Percentiles rank a stretch among this genome's conserved stretches.
Conservation (phyloP, 148 eudicot genomes). For the Drosera capensis region DNA sequence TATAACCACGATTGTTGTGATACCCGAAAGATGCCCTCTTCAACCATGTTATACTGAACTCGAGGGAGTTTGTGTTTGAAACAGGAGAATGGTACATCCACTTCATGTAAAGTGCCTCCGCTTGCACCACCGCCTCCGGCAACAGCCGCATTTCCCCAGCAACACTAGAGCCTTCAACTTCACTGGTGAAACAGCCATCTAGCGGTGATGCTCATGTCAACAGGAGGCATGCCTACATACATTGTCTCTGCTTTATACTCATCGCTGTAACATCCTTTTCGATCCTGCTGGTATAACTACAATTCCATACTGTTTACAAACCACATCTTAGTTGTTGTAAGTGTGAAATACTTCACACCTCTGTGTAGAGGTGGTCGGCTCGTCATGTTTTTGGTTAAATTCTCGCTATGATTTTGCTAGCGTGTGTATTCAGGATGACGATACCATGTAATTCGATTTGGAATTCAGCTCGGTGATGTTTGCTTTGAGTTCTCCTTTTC, state of each 20-base stretch:
- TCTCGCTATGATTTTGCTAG: no score
- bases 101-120: slow-evolving; percentile 47
- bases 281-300: no score
- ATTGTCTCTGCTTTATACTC: background rate
- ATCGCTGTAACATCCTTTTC: background rate
- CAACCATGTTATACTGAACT: background rate
- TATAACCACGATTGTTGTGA: background rate
- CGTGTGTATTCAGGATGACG: no score
- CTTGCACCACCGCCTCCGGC: slow-evolving; percentile 89
- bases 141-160: slow-evolving; percentile 19
- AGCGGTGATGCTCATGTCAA: background rate
- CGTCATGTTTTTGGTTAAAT: no score
- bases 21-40: background rate
- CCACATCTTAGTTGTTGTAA: no score
- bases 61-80: background rate
- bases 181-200: background rate
- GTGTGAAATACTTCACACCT: no score
- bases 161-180: slow-evolving; percentile 1
- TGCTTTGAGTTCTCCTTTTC: no score
- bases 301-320: no score
- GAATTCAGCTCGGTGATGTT: no score
- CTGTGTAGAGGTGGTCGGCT: no score
- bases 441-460: no score
- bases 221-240: background rate
- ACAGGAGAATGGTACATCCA: slow-evolving; percentile 53